phyloP scores from a whole-genome alignment of 2,329 filamentous ascomycete species.

The Stemphylium lycopersici region DNA sequence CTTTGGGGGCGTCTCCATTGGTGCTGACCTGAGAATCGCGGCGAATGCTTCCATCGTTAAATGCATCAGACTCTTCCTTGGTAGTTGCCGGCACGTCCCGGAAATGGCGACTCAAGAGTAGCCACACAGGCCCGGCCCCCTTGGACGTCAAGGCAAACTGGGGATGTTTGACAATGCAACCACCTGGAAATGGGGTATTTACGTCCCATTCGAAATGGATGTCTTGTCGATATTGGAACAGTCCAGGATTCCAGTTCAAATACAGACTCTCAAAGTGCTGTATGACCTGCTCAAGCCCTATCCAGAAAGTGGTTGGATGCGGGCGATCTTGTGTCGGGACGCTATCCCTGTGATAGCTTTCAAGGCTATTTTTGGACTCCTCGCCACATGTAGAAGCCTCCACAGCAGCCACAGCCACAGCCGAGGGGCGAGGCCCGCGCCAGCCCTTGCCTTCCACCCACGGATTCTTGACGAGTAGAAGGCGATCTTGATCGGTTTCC shows the following conservation, averaged over 20 bases:
- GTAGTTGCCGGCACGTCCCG: slow-evolving; percentile 58
- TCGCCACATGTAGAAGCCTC: slow-evolving; percentile 26
- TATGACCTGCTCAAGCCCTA: slow-evolving; percentile 82
- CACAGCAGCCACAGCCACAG: slow-evolving; percentile 20
- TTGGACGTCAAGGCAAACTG: slow-evolving; percentile 63
- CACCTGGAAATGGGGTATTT: slow-evolving; percentile 64
- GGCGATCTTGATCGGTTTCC: slow-evolving; percentile 66
- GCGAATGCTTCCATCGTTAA: slow-evolving; percentile 39
- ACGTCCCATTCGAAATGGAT: slow-evolving; percentile 87
- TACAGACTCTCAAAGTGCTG: slow-evolving; percentile 97
- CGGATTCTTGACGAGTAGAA: slow-evolving; percentile 90
- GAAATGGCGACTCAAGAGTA: slow-evolving; percentile 87
- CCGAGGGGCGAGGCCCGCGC: slow-evolving; percentile 59
- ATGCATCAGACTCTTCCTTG: slow-evolving; percentile 39
- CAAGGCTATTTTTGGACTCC: slow-evolving; percentile 22
- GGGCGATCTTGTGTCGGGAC: slow-evolving; percentile 42
- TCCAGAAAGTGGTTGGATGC: slow-evolving; percentile 86
- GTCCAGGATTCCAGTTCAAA: slow-evolving; percentile 91
- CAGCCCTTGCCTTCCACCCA: slow-evolving; percentile 85
- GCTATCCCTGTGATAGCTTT: slow-evolving; percentile 35
- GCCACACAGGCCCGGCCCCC: slow-evolving; percentile 72
- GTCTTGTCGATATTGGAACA: slow-evolving; percentile 83
- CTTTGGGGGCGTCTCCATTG: slow-evolving; percentile 54
- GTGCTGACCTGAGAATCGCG: slow-evolving; percentile 28
- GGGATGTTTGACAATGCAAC: slow-evolving; percentile 73